A percentile compares a stretch with the other conserved stretches of the same genome.
Evolutionary conservation across 2,329 filamentous ascomycete species (phyloP).

Genomic region (Cryphonectria parasitica): DNA sequence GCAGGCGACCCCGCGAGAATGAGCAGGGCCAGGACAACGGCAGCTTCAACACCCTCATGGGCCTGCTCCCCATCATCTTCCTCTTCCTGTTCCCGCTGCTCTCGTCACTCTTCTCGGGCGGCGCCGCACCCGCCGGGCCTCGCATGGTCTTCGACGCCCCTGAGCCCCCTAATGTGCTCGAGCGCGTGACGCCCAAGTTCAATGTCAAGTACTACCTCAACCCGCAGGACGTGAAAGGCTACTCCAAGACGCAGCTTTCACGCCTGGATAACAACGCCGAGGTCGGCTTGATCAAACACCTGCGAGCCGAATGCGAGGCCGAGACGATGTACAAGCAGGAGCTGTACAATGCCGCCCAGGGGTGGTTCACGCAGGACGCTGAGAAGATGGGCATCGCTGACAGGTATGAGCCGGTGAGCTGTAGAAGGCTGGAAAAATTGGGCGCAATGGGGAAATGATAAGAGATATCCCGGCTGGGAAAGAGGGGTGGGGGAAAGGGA

Average conservation of each 20-base stretch:
- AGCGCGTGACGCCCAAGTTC: constrained; percentile 71
- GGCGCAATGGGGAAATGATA: constrained; percentile 32
- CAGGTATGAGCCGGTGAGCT: constrained; percentile 55
- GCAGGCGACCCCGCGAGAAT: constrained; percentile 72
- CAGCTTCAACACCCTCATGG: constrained; percentile 63
- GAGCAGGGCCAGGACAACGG: constrained; percentile 56
- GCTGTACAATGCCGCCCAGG: constrained; percentile 76
- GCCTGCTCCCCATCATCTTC: constrained; percentile 84
- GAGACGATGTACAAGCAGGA: constrained; percentile 70
- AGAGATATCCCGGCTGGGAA: background rate
- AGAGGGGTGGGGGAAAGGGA: background rate
- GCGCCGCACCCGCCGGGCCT: constrained; percentile 61
- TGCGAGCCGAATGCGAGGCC: constrained; percentile 73
- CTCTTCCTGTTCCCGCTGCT: constrained; percentile 86
- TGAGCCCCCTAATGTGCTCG: constrained; percentile 71
- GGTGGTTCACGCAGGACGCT: constrained; percentile 84
- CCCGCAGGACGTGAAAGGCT: constrained; percentile 74
- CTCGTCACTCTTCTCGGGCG: constrained; percentile 74
- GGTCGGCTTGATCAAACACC: constrained; percentile 66
- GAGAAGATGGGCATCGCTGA: constrained; percentile 76
- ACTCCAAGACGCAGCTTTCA: constrained; percentile 68
- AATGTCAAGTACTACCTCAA: constrained; percentile 86
- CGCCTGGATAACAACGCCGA: constrained; percentile 81
- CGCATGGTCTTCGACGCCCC: constrained; percentile 76
- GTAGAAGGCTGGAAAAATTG: constrained; percentile 53